Conservation (phyloP, 2,329 filamentous ascomycete genomes). For the Cladosporium sp. region DNA sequence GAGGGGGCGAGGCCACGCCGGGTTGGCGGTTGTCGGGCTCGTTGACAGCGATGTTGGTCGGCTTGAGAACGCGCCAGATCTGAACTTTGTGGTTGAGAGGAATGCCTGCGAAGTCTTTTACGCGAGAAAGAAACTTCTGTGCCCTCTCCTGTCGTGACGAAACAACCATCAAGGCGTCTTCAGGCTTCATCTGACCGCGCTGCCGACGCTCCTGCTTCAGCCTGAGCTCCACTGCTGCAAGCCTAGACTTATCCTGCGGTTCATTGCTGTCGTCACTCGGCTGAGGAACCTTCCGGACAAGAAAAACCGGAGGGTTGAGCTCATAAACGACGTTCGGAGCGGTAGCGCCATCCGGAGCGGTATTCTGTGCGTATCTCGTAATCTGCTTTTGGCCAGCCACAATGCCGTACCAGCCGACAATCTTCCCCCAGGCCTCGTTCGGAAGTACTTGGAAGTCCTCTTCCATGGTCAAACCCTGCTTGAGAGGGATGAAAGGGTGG, state of each 20-base stretch:
- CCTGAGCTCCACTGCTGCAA: conserved; percentile 9
- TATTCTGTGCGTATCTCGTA: conserved; percentile 70
- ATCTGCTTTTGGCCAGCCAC: conserved; percentile 65
- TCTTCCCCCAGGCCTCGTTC: conserved; percentile 70
- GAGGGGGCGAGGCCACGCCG: conserved; percentile 38
- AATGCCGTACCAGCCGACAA: conserved; percentile 77
- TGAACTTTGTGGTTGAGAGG: conserved; percentile 67
- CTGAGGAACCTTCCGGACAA: conserved; percentile 69
- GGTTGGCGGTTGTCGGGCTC: conserved; percentile 20
- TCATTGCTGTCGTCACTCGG: conserved; percentile 15
- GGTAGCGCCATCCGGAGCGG: conserved; percentile 50
- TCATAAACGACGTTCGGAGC: conserved; percentile 70
- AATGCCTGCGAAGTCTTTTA: conserved; percentile 64
- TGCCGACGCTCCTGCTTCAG: conserved; percentile 15
- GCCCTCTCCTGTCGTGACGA: conserved; percentile 65
- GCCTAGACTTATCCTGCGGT: background rate
- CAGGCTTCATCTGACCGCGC: conserved; percentile 20
- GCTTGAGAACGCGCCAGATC: conserved; percentile 60
- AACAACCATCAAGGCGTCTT: conserved; percentile 60
- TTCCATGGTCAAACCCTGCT: conserved; percentile 55
- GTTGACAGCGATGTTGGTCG: conserved; percentile 27
- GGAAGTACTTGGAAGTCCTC: conserved; percentile 74
- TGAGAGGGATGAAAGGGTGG: conserved; percentile 61
- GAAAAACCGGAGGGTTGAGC: conserved; percentile 76
- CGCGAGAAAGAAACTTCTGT: conserved; percentile 67